Conservation (phyloP, 1,284 basidiomycete species). For the Ceratobasidium sp. region DNA sequence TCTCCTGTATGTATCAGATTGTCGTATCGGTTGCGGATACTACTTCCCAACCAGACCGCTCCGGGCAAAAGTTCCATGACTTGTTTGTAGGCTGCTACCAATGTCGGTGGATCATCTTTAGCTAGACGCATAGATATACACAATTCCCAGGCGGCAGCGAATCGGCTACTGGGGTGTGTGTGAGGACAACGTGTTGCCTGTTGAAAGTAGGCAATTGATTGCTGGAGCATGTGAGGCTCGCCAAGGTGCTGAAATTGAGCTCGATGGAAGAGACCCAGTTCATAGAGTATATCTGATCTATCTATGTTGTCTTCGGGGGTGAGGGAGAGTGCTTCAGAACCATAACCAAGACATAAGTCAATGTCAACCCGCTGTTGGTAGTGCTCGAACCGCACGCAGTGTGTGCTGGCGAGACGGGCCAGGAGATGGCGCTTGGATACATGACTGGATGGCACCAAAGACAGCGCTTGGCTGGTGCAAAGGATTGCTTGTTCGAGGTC, state of each 20-base stretch:
- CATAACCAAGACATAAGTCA: background rate
- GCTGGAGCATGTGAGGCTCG: background rate
- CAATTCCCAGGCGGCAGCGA: background rate
- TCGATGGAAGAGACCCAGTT: background rate
- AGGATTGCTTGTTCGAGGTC: background rate
- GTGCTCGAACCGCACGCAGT: background rate
- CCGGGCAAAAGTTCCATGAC: conserved; percentile 12
- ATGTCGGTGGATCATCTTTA: background rate
- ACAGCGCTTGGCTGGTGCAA: background rate
- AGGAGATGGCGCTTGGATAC: background rate
- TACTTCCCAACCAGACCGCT: conserved; percentile 6
- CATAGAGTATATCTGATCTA: background rate
- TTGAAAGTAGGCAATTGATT: background rate
- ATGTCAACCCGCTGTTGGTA: background rate
- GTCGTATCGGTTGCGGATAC: background rate
- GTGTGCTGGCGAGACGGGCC: background rate
- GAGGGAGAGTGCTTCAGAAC: background rate
- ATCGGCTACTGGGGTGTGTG: background rate
- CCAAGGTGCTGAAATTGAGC: background rate
- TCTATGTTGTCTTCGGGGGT: background rate
- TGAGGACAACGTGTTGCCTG: background rate
- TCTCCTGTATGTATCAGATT: background rate
- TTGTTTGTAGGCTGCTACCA: background rate
- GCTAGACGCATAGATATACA: background rate
- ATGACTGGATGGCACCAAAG: background rate